phyloP scores from a whole-genome alignment of 2,329 filamentous ascomycete species.

The Coniella vitis region DNA sequence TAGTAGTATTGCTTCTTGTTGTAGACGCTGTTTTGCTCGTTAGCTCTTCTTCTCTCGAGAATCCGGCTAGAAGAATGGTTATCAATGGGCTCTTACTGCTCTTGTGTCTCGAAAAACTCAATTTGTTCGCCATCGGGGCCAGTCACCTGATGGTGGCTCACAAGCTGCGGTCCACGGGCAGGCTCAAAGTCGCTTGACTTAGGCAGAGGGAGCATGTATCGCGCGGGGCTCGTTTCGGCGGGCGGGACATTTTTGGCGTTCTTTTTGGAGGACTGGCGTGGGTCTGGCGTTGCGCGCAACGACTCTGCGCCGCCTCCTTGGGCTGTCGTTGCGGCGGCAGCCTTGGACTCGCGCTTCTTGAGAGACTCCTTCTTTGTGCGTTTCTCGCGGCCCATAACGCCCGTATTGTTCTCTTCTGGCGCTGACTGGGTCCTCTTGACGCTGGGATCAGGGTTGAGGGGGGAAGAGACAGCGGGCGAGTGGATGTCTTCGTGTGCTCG shows the following conservation, averaged over 20 bases:
- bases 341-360: slow-evolving; percentile 62
- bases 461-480: slow-evolving; percentile 63
- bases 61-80: background rate
- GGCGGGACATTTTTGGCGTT: slow-evolving; percentile 27
- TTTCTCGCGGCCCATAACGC: slow-evolving; percentile 39
- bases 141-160: slow-evolving; percentile 46
- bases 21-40: slow-evolving; percentile 39
- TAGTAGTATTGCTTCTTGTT: slow-evolving; percentile 78
- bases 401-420: slow-evolving; percentile 28
- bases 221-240: slow-evolving; percentile 44
- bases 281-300: slow-evolving; percentile 50
- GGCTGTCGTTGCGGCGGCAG: slow-evolving; percentile 23
- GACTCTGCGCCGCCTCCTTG: slow-evolving; percentile 34
- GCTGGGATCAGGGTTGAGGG: slow-evolving; percentile 61
- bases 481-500: slow-evolving; percentile 63
- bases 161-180: slow-evolving; percentile 50
- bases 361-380: slow-evolving; percentile 59
- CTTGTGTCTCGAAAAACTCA: slow-evolving; percentile 56
- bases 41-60: background rate
- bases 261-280: slow-evolving; percentile 33
- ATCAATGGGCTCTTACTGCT: slow-evolving; percentile 45
- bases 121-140: slow-evolving; percentile 43
- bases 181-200: slow-evolving; percentile 56
- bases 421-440: slow-evolving; percentile 22
- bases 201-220: slow-evolving; percentile 59